phyloP scores from a whole-genome alignment of 345 rosid genomes.

The Leavenworthia alabamica region DNA sequence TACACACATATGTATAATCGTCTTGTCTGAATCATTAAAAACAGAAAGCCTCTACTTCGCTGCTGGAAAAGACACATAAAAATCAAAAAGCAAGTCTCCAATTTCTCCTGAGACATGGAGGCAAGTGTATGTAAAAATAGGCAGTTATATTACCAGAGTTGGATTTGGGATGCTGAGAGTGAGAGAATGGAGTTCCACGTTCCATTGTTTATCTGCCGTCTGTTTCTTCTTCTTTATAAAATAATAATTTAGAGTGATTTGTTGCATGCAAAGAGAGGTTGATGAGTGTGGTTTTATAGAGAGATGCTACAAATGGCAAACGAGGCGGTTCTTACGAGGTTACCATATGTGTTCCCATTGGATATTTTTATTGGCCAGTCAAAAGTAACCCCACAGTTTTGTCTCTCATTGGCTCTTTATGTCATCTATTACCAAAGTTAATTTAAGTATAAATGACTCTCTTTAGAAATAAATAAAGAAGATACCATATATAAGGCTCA shows the following conservation, averaged over 20 bases:
- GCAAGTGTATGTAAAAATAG: neutral
- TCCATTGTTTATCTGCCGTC: constrained; percentile 33
- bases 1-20: neutral
- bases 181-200: constrained; percentile 34
- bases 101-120: neutral
- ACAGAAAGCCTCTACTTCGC: neutral
- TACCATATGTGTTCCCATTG: constrained; percentile 17
- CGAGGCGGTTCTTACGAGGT: constrained; percentile 38
- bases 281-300: constrained; percentile 27
- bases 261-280: constrained; percentile 25
- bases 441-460: neutral
- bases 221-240: constrained; percentile 3
- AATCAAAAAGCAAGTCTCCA: neutral
- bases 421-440: neutral
- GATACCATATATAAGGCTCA: neutral
- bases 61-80: neutral
- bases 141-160: constrained; percentile 24
- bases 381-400: constrained; percentile 21
- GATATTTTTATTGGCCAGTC: constrained; percentile 22
- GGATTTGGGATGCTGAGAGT: constrained; percentile 27
- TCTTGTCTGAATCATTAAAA: neutral
- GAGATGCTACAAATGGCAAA: constrained; percentile 29
- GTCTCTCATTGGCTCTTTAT: constrained; percentile 20
- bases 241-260: constrained; percentile 12
- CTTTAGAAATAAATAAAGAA: neutral